Percentiles rank a stretch among this genome's conserved stretches.
Evolutionary conservation across 73 alveolate species (phyloP).

Genomic region (Paramecium pentaurelia): DNA sequence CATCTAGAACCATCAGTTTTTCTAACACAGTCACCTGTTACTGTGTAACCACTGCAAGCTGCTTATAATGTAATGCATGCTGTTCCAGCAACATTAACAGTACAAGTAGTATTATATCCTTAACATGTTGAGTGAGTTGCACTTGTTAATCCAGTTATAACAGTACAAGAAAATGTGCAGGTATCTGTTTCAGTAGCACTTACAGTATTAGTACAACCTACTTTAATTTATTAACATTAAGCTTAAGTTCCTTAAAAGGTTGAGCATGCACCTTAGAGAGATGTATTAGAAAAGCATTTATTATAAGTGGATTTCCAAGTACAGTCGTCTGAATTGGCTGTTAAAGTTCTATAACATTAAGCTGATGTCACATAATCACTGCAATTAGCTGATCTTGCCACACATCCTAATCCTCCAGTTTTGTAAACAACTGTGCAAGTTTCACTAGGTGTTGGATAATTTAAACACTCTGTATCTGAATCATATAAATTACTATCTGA

Average conservation of each 20-base stretch:
- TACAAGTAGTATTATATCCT: background rate
- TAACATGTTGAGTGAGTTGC: background rate
- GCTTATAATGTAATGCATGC: background rate
- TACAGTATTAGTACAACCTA: background rate
- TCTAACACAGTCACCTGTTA: background rate
- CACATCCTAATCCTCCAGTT: background rate
- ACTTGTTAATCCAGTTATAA: background rate
- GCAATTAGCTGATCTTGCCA: background rate
- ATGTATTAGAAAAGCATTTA: background rate
- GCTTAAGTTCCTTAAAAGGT: background rate
- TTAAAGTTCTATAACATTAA: background rate
- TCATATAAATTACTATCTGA: background rate
- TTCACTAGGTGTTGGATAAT: background rate
- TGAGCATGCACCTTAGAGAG: background rate
- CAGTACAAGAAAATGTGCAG: background rate
- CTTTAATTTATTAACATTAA: background rate
- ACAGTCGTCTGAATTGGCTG: background rate
- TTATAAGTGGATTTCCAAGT: background rate
- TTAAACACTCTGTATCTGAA: background rate
- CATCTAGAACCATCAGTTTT: background rate
- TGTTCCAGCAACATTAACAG: background rate
- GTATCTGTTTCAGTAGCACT: background rate
- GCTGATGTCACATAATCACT: background rate
- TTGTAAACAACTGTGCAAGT: background rate
- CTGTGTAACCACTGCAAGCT: background rate